These are phyloP conservation scores for Pythium grandisporangium DNA, from an alignment of 352 stramenopile genomes.

Conservation along the genomic window DNA sequence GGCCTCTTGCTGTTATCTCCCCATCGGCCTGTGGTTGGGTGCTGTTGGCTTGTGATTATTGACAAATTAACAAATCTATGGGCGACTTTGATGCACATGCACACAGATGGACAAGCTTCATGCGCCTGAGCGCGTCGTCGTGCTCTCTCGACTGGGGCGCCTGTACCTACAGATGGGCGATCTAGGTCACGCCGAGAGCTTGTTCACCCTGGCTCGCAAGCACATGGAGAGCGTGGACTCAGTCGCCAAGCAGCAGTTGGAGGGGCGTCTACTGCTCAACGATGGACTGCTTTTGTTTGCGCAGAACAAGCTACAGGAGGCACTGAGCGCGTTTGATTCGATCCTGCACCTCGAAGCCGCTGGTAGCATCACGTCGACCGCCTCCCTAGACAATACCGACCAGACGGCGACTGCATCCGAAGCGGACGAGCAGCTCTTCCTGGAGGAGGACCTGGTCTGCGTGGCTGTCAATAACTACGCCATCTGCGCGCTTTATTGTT, in stretches of 20 bases:
- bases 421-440: conserved; percentile 26
- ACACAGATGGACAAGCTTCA: conserved; percentile 25
- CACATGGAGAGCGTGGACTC: conserved; percentile 1
- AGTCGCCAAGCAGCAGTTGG: conserved; percentile 20
- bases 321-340: conserved; percentile 59
- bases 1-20: neutral
- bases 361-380: neutral
- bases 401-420: neutral
- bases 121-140: conserved; percentile 29
- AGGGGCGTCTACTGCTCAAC: conserved; percentile 55
- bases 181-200: conserved; percentile 33
- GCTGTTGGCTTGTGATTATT: neutral
- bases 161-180: conserved; percentile 73
- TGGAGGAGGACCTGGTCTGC: conserved; percentile 62
- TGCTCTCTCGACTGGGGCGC: conserved; percentile 55
- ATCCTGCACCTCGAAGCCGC: conserved; percentile 33
- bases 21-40: neutral
- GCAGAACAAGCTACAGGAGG: conserved; percentile 75
- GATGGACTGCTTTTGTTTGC: conserved; percentile 66
- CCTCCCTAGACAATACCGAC: neutral
- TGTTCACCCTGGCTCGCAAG: conserved; percentile 37
- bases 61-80: neutral
- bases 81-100: too few relatives aligned
- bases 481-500: conserved; percentile 77
- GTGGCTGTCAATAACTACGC: conserved; percentile 75